A percentile compares a stretch with the other conserved stretches of the same genome.
phyloP scores from a whole-genome alignment of 2,329 filamentous ascomycete species.

The Beauveria brongniartii region DNA sequence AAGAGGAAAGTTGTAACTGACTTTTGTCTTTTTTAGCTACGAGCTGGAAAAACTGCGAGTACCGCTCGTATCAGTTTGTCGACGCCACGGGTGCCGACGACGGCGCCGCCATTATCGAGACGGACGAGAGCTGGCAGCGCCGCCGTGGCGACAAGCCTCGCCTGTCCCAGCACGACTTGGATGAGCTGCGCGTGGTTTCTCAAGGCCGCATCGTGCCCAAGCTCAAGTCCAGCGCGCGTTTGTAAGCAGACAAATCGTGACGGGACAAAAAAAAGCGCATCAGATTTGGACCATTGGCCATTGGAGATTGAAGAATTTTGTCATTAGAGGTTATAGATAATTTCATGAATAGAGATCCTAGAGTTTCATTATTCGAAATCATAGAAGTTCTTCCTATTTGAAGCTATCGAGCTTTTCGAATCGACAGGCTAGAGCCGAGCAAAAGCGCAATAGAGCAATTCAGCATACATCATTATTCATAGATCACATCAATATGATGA shows the following conservation, averaged over 20 bases:
- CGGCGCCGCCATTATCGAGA: slow-evolving; percentile 41
- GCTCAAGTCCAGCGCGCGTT: slow-evolving; percentile 18
- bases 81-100: slow-evolving; percentile 42
- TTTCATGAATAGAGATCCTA: not conserved
- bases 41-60: slow-evolving; percentile 68
- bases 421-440: not conserved
- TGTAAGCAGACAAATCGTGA: not conserved
- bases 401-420: not conserved
- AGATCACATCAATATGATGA: not conserved
- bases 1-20: not conserved
- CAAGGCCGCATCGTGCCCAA: slow-evolving; percentile 26
- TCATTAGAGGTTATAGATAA: not conserved
- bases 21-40: slow-evolving; percentile 42
- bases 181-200: slow-evolving; percentile 33
- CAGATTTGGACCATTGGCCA: not conserved
- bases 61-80: slow-evolving; percentile 57
- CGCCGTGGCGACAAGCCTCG: slow-evolving; percentile 33
- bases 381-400: not conserved
- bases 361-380: not conserved
- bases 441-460: not conserved
- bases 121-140: slow-evolving; percentile 37
- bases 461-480: not conserved
- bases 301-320: not conserved
- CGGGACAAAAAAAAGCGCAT: not conserved
- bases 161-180: slow-evolving; percentile 38